phyloP scores from a whole-genome alignment of 2,329 filamentous ascomycete species.

The Albophoma yamanashiensis region DNA sequence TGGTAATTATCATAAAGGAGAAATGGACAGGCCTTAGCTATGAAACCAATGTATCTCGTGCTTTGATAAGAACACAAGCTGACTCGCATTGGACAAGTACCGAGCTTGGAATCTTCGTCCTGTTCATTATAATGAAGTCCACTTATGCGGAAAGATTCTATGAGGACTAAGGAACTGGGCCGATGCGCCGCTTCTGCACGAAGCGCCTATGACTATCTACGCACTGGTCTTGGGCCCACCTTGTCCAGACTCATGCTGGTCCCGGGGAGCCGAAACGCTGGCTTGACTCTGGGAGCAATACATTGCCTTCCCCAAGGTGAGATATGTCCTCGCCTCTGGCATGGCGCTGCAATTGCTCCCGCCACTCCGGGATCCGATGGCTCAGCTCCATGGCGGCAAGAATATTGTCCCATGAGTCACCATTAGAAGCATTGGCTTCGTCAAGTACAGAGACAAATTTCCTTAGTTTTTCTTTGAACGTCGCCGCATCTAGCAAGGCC shows the following conservation, averaged over 20 bases:
- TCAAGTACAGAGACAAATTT: neutral
- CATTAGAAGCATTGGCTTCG: neutral
- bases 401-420: neutral
- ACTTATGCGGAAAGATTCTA: too few species aligned
- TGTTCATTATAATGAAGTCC: too few species aligned
- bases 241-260: neutral
- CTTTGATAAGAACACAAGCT: too few species aligned
- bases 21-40: too few species aligned
- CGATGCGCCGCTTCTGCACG: neutral
- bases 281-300: neutral
- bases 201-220: neutral
- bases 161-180: too few species aligned
- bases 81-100: too few species aligned
- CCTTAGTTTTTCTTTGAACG: neutral
- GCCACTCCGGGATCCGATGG: neutral
- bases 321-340: neutral
- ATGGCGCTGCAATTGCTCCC: neutral
- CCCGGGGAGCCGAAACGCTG: neutral
- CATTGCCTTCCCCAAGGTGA: neutral
- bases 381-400: neutral
- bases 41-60: too few species aligned
- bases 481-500: neutral
- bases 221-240: neutral
- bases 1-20: too few species aligned
- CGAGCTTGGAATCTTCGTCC: too few species aligned